phyloP scores from a whole-genome alignment of 352 stramenopile species.

The Phytopythium vexans region DNA sequence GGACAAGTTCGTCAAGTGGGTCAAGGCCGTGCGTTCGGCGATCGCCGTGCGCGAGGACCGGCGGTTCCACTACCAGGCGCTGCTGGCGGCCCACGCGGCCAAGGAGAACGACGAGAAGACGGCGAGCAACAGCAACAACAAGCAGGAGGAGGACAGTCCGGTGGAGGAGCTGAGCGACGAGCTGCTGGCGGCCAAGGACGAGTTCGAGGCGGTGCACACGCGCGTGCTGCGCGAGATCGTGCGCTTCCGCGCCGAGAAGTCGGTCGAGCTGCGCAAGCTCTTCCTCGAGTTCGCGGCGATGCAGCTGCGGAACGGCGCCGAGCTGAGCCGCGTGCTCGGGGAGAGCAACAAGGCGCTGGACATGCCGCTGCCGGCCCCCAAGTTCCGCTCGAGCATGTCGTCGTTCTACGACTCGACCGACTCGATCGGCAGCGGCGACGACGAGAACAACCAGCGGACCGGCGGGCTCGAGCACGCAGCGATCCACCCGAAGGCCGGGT shows the following conservation, averaged over 20 bases:
- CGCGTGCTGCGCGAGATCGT: slow-evolving; percentile 75
- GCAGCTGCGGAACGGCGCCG: slow-evolving; percentile 43
- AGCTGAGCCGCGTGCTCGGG: slow-evolving; percentile 47
- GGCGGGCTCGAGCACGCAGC: slow-evolving; percentile 12
- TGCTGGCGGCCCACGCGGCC: slow-evolving; percentile 40
- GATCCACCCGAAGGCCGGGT: slow-evolving; percentile 13
- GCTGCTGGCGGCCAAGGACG: slow-evolving; percentile 59
- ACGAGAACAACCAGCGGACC: slow-evolving; percentile 19
- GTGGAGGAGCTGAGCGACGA: slow-evolving; percentile 41
- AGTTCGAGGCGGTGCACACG: slow-evolving; percentile 72
- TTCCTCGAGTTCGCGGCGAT: slow-evolving; percentile 70
- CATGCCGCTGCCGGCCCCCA: slow-evolving; percentile 31
- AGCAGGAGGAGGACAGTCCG: slow-evolving; percentile 19
- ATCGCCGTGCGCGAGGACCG: slow-evolving; percentile 78
- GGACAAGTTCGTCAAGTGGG: slow-evolving; percentile 74
- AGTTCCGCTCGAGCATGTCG: slow-evolving; percentile 33
- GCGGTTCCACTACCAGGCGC: slow-evolving; percentile 73
- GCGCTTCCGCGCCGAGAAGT: slow-evolving; percentile 73
- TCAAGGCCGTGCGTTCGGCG: slow-evolving; percentile 65
- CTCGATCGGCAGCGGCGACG: slow-evolving; percentile 37
- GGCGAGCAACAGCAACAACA: slow-evolving; percentile 7
- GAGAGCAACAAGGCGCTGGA: slow-evolving; percentile 44
- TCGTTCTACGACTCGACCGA: slow-evolving; percentile 39
- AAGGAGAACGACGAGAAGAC: slow-evolving; percentile 4
- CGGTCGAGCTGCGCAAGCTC: slow-evolving; percentile 63